phyloP scores from a whole-genome alignment of 1,284 basidiomycete genomes.

The Melampsora americana region DNA sequence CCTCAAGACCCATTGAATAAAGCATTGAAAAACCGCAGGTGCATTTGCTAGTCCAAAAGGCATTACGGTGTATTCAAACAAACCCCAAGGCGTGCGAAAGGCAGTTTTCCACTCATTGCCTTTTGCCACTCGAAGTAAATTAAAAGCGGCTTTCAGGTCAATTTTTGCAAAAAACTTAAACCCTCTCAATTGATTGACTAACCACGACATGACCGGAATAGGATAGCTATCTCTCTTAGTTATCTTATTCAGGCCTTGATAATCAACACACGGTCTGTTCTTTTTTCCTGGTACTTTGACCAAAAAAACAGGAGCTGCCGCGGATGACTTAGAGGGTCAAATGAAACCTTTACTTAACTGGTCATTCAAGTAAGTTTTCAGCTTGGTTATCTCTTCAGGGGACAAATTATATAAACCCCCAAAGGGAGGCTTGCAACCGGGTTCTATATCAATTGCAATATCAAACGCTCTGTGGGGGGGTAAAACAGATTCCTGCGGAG shows the following conservation, averaged over 20 bases:
- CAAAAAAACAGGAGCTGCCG: constrained; percentile 18
- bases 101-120: constrained; percentile 10
- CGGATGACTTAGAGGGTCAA: too few species aligned
- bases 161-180: constrained; percentile 13
- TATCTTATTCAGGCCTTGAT: too few species aligned
- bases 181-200: background rate
- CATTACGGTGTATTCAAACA: constrained; percentile 22
- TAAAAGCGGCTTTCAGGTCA: constrained; percentile 18
- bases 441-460: too few species aligned
- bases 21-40: constrained; percentile 8
- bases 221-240: constrained; percentile 7
- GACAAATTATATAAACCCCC: constrained; percentile 3
- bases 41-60: constrained; percentile 24
- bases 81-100: constrained; percentile 14
- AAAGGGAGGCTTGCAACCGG: too few species aligned
- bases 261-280: constrained; percentile 12
- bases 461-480: too few species aligned
- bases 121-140: background rate
- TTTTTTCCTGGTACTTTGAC: background rate
- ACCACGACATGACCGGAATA: background rate
- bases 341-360: constrained; percentile 16
- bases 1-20: background rate
- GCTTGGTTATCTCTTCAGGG: background rate
- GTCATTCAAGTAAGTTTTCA: constrained; percentile 10
- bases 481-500: too few species aligned